Evolutionary conservation across 1,284 basidiomycete species (phyloP), one percentile per base, ranked within the genome.

Genomic region (Flammula alnicola): DNA sequence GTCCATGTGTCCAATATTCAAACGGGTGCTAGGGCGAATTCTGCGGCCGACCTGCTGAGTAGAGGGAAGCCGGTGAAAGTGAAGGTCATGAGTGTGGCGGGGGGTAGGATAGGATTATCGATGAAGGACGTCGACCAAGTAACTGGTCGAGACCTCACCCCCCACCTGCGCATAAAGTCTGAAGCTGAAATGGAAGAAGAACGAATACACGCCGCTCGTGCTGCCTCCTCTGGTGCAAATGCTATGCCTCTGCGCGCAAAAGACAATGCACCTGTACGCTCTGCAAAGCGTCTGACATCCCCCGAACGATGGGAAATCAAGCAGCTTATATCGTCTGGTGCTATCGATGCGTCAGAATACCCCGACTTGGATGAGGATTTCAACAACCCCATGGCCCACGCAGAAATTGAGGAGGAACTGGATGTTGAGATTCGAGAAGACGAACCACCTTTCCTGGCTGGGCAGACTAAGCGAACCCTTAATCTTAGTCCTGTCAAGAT

Each of bases 241-340:
- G 82, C 82, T 40, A 73, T 86, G 48, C 90, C 81, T 42, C 75
- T 85, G 36, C 78, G 78, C 35, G 74, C 79, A 12, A 74, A 74
- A 49, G 79, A 80, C 42, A 79, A 81, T 38, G 75, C 65, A 12
- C 78, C 61, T 20, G 77, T 83, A 12, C 78, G 89, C 17, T 91
- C 89, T 12, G 93, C 93, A 1, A 96, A 96, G 66, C 84, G 97
- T 12, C 74, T 99, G 48, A 96, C 96, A 1, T 95, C 93, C 20
- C 97, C 97, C 0, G 97, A 99, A 69, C 84, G 97, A 17, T 99
- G 96, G 93, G 97, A 99, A 74, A 93, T 99, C 69, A 98, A 98
- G 69, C 97, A 99, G 69, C 83, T 99, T 51, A 98, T 99, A 54
- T 93, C 97, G 0, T 97, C 94, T 32, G 97, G 97, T 39, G 91